Percentiles rank a stretch among this genome's conserved stretches.
Evolutionary conservation across 2,329 filamentous ascomycete genomes (phyloP).

Genomic region (Aspergillus aculeatus): DNA sequence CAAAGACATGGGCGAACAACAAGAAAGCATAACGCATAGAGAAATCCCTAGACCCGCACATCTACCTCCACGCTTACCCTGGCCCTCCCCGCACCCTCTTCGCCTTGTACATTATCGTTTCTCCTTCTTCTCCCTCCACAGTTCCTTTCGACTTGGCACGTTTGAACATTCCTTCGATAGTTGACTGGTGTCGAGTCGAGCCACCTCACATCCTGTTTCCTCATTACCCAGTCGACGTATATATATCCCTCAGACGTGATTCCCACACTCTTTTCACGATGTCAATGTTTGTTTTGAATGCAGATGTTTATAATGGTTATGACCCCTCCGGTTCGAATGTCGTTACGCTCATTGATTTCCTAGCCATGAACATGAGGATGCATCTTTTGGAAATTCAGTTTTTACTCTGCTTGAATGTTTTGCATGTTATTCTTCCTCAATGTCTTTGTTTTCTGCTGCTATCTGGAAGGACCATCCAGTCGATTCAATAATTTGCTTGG

Average conservation of each 20-base stretch:
- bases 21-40: neutral
- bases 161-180: neutral
- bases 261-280: neutral
- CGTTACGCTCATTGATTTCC: constrained; percentile 11
- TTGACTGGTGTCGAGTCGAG: neutral
- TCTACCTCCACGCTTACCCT: neutral
- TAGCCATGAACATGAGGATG: constrained; percentile 1
- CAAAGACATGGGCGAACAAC: neutral
- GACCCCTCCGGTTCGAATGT: constrained; percentile 5
- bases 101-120: constrained; percentile 2
- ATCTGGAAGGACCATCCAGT: too few relatives aligned
- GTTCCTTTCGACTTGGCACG: neutral
- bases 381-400: neutral
- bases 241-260: neutral
- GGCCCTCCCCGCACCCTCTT: neutral
- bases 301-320: constrained; percentile 1
- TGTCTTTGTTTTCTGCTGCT: neutral
- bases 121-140: neutral
- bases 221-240: neutral
- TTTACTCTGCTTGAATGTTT: neutral
- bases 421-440: neutral
- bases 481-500: too few relatives aligned
- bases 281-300: neutral
- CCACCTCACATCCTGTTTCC: neutral
- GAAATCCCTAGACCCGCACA: neutral